A percentile compares a stretch with the other conserved stretches of the same genome.
phyloP scores from a whole-genome alignment of 2,329 filamentous ascomycete species.

The Alternaria sp. region DNA sequence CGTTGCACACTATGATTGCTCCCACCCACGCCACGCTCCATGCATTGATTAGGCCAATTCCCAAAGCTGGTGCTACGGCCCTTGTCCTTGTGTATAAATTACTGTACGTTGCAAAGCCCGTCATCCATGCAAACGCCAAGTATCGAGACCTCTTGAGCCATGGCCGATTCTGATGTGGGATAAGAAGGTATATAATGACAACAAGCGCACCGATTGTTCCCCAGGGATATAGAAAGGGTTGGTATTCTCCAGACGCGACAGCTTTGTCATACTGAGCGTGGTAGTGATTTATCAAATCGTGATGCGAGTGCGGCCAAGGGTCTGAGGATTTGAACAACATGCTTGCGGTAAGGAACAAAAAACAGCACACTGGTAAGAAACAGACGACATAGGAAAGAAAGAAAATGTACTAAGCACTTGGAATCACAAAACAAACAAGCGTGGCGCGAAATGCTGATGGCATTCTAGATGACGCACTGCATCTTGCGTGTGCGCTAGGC shows the following conservation, averaged over 20 bases:
- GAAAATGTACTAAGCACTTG: not conserved
- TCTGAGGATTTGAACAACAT: constrained; percentile 25
- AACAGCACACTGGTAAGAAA: constrained; percentile 7
- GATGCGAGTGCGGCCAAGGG: constrained; percentile 44
- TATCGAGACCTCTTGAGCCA: constrained; percentile 54
- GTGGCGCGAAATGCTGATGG: constrained; percentile 23
- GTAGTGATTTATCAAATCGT: constrained; percentile 48
- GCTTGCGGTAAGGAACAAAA: constrained; percentile 6
- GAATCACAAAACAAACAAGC: constrained; percentile 17
- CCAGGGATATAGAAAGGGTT: constrained; percentile 57
- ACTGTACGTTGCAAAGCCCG: constrained; percentile 54
- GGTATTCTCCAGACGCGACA: constrained; percentile 50
- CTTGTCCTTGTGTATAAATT: constrained; percentile 58
- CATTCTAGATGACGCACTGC: constrained; percentile 40
- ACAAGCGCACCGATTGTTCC: constrained; percentile 49
- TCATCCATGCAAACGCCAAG: constrained; percentile 55
- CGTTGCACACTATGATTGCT: constrained; percentile 63
- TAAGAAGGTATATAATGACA: constrained; percentile 60
- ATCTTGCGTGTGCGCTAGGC: constrained; percentile 31
- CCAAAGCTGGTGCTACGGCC: constrained; percentile 61
- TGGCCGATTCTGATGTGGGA: constrained; percentile 56
- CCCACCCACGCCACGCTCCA: constrained; percentile 65
- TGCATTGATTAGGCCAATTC: constrained; percentile 61
- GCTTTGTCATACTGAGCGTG: constrained; percentile 51
- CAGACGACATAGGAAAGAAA: constrained; percentile 4